Evolutionary conservation across 2,329 filamentous ascomycete species (phyloP).

Genomic region (Beauveria pseudobassiana): DNA sequence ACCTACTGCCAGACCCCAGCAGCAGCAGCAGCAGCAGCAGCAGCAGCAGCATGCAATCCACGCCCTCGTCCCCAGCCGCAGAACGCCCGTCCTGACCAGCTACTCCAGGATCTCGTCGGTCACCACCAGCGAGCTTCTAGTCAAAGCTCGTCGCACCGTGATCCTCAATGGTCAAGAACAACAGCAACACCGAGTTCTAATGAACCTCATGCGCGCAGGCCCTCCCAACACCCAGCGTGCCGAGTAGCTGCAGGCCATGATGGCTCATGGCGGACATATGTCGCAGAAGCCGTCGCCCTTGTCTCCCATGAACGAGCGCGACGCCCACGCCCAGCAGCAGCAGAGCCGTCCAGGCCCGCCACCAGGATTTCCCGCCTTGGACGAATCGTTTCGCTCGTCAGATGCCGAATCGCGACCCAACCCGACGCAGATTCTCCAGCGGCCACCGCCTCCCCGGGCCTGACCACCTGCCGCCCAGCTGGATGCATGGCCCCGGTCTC

Average conservation of each 20-base stretch:
- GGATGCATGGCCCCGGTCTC: constrained; percentile 38
- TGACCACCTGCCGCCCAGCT: constrained; percentile 52
- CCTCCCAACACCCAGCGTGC: constrained; percentile 42
- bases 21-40: constrained; percentile 31
- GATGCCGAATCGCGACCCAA: constrained; percentile 40
- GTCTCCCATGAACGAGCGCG: constrained; percentile 6
- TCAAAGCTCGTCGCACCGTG: constrained; percentile 39
- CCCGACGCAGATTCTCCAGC: constrained; percentile 58
- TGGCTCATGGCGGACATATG: constrained; percentile 28
- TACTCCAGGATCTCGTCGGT: constrained; percentile 52
- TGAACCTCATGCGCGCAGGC: constrained; percentile 64
- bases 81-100: constrained; percentile 48
- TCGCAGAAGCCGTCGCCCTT: constrained; percentile 12
- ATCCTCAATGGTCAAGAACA: constrained; percentile 38
- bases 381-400: constrained; percentile 40
- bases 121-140: constrained; percentile 50
- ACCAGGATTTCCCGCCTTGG: constrained; percentile 40
- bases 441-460: constrained; percentile 49
- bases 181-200: constrained; percentile 75
- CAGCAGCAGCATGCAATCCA: constrained; percentile 45
- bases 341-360: constrained; percentile 39
- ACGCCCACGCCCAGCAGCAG: constrained; percentile 21
- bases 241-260: constrained; percentile 40
- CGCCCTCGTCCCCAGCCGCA: constrained; percentile 42
- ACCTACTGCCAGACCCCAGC: constrained; percentile 31